phyloP scores from a whole-genome alignment of 2,329 filamentous ascomycete species.

The Cladophialophora bantiana region DNA sequence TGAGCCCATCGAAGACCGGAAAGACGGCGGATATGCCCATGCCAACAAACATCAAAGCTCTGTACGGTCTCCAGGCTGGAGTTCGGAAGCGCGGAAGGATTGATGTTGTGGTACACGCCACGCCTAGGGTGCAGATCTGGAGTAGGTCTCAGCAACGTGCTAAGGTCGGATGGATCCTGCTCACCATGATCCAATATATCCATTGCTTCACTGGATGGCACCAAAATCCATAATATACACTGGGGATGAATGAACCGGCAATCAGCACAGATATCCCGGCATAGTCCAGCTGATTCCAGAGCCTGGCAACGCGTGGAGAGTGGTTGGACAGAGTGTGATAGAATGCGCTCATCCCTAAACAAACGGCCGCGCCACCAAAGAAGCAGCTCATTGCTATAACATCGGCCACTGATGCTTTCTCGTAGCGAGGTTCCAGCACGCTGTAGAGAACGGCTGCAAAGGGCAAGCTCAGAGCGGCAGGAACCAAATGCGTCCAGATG shows the following conservation, averaged over 20 bases:
- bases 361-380: conserved; percentile 75
- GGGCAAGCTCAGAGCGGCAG: conserved; percentile 58
- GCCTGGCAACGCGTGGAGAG: conserved; percentile 75
- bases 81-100: conserved; percentile 84
- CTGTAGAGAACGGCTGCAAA: conserved; percentile 62
- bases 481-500: conserved; percentile 75
- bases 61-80: conserved; percentile 81
- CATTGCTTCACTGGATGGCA: conserved; percentile 70
- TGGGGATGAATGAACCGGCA: conserved; percentile 87
- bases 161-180: conserved; percentile 41
- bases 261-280: conserved; percentile 92
- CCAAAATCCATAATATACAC: conserved; percentile 85
- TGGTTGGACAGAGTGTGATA: conserved; percentile 90
- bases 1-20: conserved; percentile 79
- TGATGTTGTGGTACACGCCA: conserved; percentile 78
- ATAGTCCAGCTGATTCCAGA: conserved; percentile 94
- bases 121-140: conserved; percentile 78
- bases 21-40: conserved; percentile 85
- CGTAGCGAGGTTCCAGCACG: conserved; percentile 70
- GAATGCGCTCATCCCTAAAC: conserved; percentile 80
- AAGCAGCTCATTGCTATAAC: conserved; percentile 78
- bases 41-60: conserved; percentile 86
- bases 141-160: conserved; percentile 14
- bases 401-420: conserved; percentile 66
- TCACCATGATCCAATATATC: conserved; percentile 77